Evolutionary conservation across 768 basidiomycete genomes (phyloP), one percentile per base, ranked within the genome.

Genomic region (Erythrobasidium yunnanense): DNA sequence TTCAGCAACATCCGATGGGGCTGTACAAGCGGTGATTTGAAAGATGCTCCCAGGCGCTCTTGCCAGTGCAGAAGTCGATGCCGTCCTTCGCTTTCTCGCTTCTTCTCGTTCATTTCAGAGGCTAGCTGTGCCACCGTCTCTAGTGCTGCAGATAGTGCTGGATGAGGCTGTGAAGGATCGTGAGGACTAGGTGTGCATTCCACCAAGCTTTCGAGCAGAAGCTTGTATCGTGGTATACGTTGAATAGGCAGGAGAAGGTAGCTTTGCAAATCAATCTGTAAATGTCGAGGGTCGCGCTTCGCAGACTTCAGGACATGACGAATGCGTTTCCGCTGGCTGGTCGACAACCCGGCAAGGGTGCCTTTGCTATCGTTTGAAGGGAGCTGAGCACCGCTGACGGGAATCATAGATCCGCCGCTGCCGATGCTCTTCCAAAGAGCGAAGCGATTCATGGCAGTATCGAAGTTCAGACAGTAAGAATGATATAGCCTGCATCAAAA

Each of bases 401-500:
- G 54, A 2, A 71, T 70, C 20, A 72, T 70, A 2, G 69, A 47
- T 20, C 50, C 53, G 29, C 58, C 60, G 11, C 49, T 54, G 23
- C 15, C 4, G 60, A 49, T 55, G 7, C 25, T 32, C 33, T 54
- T 81, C 95, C 95, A 99, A 55, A 83, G 81, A 75, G 86, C 87
- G 72, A 96, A 83, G 52, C 91, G 85, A 68, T 88, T 83, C 11
- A 92, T 82, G 1, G 90, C 87, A 74, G 85, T 89, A 75, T 97
- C 92, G 76, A 96, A 97, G 76, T 93, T 92, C 77, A 97, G 96
- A 81, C 93, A 93, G 75, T 96, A 99, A 47, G 87, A 87, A 32
- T 90, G 91, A 76, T 99, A 99, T 87, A 97, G 96, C 78, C 70
- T 67, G 65, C 32, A 22, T 11, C 38, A n/a, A 11, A 11, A 11